Percentiles rank a stretch among this genome's conserved stretches.
Evolutionary conservation across 768 basidiomycete genomes (phyloP).

Genomic region (Trametes villosa): DNA sequence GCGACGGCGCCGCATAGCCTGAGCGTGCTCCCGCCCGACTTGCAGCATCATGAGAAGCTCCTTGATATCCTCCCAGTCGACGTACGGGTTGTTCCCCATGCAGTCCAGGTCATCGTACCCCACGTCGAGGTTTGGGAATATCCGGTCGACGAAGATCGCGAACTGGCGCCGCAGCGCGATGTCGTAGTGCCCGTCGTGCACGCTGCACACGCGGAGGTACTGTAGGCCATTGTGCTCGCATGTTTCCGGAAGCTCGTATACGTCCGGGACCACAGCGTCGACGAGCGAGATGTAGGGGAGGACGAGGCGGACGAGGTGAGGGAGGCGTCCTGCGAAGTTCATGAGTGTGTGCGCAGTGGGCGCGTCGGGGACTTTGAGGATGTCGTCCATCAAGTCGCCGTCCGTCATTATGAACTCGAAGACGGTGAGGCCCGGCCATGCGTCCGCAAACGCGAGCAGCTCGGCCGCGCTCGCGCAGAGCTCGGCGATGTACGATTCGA

Average conservation of each 20-base stretch:
- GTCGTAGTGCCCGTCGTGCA: neutral
- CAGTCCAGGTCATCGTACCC: neutral
- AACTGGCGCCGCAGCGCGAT: neutral
- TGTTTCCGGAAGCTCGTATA: neutral
- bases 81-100: too few relatives aligned
- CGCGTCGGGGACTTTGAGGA: neutral
- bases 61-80: too few relatives aligned
- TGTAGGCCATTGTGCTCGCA: neutral
- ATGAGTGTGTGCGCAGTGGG: neutral
- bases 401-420: neutral
- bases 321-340: neutral
- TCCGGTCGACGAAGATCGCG: neutral
- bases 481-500: neutral
- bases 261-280: neutral
- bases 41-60: too few relatives aligned
- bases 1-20: too few relatives aligned
- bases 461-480: neutral
- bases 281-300: neutral
- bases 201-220: neutral
- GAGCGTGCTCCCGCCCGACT: too few relatives aligned
- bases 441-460: neutral
- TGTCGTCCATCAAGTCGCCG: neutral
- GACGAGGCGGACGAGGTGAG: neutral
- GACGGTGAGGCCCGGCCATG: neutral
- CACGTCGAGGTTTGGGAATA: slow-evolving; percentile 6